phyloP scores from a whole-genome alignment of 306 rosid genomes.

The Dicorynia guianensis region DNA sequence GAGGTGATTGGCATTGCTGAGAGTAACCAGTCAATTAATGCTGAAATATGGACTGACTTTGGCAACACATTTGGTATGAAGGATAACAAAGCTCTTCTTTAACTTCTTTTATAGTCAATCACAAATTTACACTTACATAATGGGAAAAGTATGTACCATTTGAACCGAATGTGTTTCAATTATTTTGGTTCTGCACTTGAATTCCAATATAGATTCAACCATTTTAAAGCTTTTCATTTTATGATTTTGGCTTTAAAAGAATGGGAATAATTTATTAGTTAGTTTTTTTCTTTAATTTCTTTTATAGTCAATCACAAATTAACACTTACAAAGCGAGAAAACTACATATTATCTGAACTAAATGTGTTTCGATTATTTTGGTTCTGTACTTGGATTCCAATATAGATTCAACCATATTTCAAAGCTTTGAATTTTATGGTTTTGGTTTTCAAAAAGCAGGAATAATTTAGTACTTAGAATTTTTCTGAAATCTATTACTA shows the following conservation, averaged over 20 bases:
- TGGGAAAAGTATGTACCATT: not conserved
- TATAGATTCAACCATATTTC: conserved; percentile 1
- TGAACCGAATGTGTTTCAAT: not conserved
- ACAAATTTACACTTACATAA: not conserved
- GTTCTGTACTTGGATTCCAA: not conserved
- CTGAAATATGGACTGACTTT: conserved; percentile 59
- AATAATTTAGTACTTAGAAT: not conserved
- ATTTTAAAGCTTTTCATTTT: not conserved
- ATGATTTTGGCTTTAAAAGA: not conserved
- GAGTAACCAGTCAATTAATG: conserved; percentile 44
- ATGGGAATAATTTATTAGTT: not conserved
- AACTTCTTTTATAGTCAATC: not conserved
- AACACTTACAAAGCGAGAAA: not conserved
- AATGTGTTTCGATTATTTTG: not conserved
- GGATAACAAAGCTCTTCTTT: not conserved
- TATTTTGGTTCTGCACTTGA: not conserved
- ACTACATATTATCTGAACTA: not conserved
- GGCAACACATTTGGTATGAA: conserved; percentile 60
- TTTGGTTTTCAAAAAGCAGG: not conserved
- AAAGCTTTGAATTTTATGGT: not conserved
- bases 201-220: conserved; percentile 9
- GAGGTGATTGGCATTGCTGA: conserved; percentile 68
- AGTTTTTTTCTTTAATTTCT: not conserved
- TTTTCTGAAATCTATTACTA: conserved; percentile 2
- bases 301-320: not conserved